Evolutionary conservation across 352 stramenopile genomes (phyloP), one percentile per base, ranked within the genome.

Genomic region (Pythium phragmitis): DNA sequence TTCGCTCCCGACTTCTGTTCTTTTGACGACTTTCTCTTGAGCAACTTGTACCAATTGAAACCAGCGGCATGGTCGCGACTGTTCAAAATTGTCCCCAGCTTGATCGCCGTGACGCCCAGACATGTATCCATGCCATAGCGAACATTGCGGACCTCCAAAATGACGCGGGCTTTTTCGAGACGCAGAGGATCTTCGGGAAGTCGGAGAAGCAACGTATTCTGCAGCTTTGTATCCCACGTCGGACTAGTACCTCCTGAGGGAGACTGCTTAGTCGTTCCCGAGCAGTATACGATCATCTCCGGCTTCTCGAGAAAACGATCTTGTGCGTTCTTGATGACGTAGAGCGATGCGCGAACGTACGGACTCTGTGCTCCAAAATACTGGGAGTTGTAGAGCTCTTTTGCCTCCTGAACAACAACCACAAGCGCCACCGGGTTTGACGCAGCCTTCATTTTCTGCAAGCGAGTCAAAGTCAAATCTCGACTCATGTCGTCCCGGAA

Each of bases 31-130:
- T 91, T 92, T 8, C 82, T 67, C 60, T 96, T 96, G 2, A 94
- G 65, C 9, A 96, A 46, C 43, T 92, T 93, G 65, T 96, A 94
- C 84, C 84, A 94, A 62, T 93, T 92, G 63, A 96, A 96, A 11
- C 80, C 79, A 67, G 80, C 85, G 33, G 84, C 82, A 21, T 87
- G 81, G 42, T 87, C 87, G 13, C 74, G 77, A 65, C 90, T 82
- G 56, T 87, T 87, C 41, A 92, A 69, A 60, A 94, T 91, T 16
- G 76, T 94, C 26, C 89, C 81, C 16, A 93, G 63, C 61, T 91
- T 92, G 19, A 94, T 82, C 17, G 87, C 84, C 7, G 82, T 89
- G 17, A 96, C 83, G 49, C 87, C 87, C 2, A 96, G 76, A 57
- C 83, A 94, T 30, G 84, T 91, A 60, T 96, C 85, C 57, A 94